Evolutionary conservation across 2,329 filamentous ascomycete genomes (phyloP).

Genomic region (Thielaviopsis musarum): DNA sequence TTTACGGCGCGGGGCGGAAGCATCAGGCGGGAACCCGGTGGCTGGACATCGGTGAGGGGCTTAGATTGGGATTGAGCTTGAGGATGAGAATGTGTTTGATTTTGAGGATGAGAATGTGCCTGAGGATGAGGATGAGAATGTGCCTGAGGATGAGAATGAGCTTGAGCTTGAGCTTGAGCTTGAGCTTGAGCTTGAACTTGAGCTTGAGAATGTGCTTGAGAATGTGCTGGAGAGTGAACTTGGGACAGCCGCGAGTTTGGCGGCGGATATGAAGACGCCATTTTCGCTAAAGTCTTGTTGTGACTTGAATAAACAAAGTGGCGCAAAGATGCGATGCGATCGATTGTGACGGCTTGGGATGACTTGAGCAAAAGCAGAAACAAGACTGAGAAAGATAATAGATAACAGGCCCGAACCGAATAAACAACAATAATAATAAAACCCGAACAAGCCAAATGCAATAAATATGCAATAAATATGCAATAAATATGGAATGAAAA

Average conservation of each 20-base stretch:
- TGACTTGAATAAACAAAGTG: too few species aligned
- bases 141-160: not conserved
- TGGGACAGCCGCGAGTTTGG: not conserved
- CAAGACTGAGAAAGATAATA: too few species aligned
- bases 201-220: not conserved
- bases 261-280: not conserved
- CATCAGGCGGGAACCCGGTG: not conserved
- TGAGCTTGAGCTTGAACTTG: not conserved
- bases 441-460: too few species aligned
- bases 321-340: too few species aligned
- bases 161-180: not conserved
- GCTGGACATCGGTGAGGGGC: not conserved
- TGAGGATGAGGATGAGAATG: not conserved
- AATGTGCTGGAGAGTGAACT: too few species aligned
- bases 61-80: not conserved
- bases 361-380: too few species aligned
- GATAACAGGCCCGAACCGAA: too few species aligned
- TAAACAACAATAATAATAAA: too few species aligned
- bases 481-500: too few species aligned
- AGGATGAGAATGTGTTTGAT: not conserved
- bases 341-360: too few species aligned
- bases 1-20: constrained; percentile 33
- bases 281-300: not conserved
- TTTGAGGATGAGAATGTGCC: not conserved
- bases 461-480: too few species aligned